These are phyloP conservation scores for Candida khao-thaluensis DNA, from an alignment of 805 yeast species.

Conservation along the genomic window DNA sequence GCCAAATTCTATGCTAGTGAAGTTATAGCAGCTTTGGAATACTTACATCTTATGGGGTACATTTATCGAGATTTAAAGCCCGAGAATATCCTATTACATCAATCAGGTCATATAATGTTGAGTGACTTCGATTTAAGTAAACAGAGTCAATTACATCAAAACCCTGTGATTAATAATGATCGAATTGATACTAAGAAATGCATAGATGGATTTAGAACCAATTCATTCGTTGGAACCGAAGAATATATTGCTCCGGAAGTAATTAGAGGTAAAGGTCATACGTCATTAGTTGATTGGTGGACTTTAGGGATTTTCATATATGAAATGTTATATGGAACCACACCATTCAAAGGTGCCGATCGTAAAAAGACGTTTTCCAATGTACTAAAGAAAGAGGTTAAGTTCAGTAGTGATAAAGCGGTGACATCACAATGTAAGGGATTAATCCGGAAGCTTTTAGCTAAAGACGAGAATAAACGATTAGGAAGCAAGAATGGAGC, in stretches of 20 bases:
- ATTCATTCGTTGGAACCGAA: conserved; percentile 98
- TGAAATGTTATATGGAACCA: conserved; percentile 94
- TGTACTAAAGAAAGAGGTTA: conserved; percentile 78
- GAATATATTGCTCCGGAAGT: conserved; percentile 99
- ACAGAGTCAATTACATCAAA: conserved; percentile 74
- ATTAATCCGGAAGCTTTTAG: conserved; percentile 74
- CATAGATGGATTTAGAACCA: conserved; percentile 93
- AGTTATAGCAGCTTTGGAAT: conserved; percentile 95
- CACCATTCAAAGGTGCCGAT: conserved; percentile 92
- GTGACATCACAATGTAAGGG: conserved; percentile 76
- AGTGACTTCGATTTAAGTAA: conserved; percentile 95
- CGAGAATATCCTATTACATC: conserved; percentile 90
- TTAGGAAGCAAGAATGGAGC: conserved; percentile 94
- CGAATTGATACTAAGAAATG: conserved; percentile 92
- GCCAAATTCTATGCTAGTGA: conserved; percentile 95
- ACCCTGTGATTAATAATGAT: conserved; percentile 64
- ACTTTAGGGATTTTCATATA: conserved; percentile 89
- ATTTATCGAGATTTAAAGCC: conserved; percentile 96
- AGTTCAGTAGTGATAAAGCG: conserved; percentile 63
- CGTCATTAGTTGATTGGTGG: conserved; percentile 99
- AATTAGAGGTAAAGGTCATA: conserved; percentile 94
- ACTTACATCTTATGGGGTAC: conserved; percentile 93
- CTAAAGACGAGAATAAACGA: conserved; percentile 85
- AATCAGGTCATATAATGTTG: conserved; percentile 97
- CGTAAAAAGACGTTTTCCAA: conserved; percentile 89